A percentile compares a stretch with the other conserved stretches of the same genome.
These are phyloP conservation scores for Tricholoma flavovirens DNA, from an alignment of 768 basidiomycete species.

Conservation along the genomic window DNA sequence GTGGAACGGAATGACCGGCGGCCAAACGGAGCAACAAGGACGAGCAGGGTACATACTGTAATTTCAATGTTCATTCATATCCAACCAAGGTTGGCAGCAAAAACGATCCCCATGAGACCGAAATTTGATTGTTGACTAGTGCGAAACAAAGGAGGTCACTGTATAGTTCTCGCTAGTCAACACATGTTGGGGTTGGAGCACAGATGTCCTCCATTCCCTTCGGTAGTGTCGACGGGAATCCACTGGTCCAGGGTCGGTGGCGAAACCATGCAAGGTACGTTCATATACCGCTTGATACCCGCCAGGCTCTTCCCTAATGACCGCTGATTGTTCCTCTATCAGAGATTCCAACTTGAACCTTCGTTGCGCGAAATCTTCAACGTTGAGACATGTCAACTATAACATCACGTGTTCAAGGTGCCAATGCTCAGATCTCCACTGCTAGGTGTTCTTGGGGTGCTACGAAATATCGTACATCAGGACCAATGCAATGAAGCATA, in stretches of 20 bases:
- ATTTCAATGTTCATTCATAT: neutral
- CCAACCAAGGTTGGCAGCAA: neutral
- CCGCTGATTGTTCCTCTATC: neutral
- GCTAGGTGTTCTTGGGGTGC: no score
- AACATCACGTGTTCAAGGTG: no score
- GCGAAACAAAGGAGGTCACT: neutral
- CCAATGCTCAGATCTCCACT: no score
- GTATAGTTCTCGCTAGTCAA: neutral
- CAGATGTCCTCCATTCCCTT: neutral
- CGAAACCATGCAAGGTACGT: neutral
- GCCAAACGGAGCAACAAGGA: neutral
- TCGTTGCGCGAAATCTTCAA: neutral
- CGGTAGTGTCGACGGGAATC: neutral
- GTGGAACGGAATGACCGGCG: neutral
- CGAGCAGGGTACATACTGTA: neutral
- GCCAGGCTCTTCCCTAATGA: neutral
- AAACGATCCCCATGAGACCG: neutral
- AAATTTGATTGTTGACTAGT: neutral
- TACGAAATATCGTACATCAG: no score
- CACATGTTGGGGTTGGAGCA: neutral
- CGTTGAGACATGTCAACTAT: neutral
- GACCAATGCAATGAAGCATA: no score
- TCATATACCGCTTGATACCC: neutral
- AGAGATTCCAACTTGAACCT: conserved; percentile 1
- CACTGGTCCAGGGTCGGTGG: neutral